Evolutionary conservation across 108 stramenopile genomes (phyloP).

Genomic region (Thalassiosira profunda): DNA sequence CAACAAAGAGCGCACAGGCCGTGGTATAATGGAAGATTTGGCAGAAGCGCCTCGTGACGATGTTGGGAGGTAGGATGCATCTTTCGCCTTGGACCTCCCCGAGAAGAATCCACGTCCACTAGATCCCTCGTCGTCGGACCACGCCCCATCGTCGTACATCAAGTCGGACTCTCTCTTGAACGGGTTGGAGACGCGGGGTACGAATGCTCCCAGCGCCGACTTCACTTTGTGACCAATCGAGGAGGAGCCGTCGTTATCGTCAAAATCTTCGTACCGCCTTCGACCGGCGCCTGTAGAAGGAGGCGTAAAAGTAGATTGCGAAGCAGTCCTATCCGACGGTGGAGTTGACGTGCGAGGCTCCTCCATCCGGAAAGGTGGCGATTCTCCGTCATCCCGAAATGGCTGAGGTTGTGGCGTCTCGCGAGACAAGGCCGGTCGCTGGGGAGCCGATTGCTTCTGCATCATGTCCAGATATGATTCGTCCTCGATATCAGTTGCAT

Average conservation of each 20-base stretch:
- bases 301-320: background rate
- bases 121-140: constrained; percentile 45
- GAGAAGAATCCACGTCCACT: background rate
- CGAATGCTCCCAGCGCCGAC: constrained; percentile 26
- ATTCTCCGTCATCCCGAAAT: background rate
- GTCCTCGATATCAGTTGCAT: constrained; percentile 20
- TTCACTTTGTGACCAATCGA: constrained; percentile 43
- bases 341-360: background rate
- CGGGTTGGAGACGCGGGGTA: constrained; percentile 29
- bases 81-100: background rate
- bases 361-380: background rate
- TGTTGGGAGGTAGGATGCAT: too few relatives aligned
- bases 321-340: background rate
- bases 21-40: constrained; percentile 14
- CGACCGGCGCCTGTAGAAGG: constrained; percentile 1
- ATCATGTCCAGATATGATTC: background rate
- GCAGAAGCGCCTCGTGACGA: background rate
- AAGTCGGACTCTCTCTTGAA: constrained; percentile 11
- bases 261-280: constrained; percentile 14
- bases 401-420: constrained; percentile 4
- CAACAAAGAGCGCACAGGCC: constrained; percentile 33
- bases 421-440: background rate
- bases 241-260: constrained; percentile 36
- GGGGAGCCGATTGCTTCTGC: background rate
- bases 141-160: constrained; percentile 41